Evolutionary conservation across 768 basidiomycete species (phyloP).

Genomic region (Cystobasidium tubakii): DNA sequence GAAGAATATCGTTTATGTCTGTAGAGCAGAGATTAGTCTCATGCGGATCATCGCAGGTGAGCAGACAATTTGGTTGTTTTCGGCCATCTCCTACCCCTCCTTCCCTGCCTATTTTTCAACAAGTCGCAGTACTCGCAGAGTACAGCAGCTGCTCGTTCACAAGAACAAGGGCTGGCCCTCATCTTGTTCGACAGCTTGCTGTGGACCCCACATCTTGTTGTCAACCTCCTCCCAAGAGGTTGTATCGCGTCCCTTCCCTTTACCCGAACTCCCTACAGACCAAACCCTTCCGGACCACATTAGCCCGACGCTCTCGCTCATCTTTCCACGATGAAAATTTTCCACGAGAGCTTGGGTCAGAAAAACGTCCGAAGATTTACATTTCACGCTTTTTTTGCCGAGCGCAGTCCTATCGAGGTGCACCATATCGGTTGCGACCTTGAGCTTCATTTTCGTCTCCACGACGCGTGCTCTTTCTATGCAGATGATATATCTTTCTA

Average conservation of each 20-base stretch:
- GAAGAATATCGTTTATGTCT: slow-evolving; percentile 85
- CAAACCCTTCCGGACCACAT: not conserved
- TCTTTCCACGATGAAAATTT: not conserved
- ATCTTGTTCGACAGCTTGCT: too few species aligned
- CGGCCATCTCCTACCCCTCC: not conserved
- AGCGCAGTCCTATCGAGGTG: slow-evolving; percentile 11
- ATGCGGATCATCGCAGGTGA: slow-evolving; percentile 86
- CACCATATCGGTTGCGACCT: not conserved
- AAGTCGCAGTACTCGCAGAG: too few species aligned
- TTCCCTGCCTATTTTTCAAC: not conserved
- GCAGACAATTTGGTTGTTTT: slow-evolving; percentile 45
- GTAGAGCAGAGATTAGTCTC: slow-evolving; percentile 74
- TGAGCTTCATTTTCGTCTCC: not conserved
- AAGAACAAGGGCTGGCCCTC: too few species aligned
- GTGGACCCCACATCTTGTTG: too few species aligned
- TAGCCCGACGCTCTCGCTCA: not conserved
- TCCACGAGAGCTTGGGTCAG: slow-evolving; percentile 29
- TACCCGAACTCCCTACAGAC: too few species aligned
- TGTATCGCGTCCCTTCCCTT: not conserved
- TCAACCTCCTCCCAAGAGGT: too few species aligned
- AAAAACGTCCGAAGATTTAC: slow-evolving; percentile 24
- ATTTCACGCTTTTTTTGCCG: slow-evolving; percentile 26
- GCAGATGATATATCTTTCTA: slow-evolving; percentile 44
- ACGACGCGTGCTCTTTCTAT: slow-evolving; percentile 40
- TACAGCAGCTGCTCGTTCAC: too few species aligned